Base-by-base conservation (phyloP, 257 asterid species). In the Cynanchum wilfordii region DNA sequence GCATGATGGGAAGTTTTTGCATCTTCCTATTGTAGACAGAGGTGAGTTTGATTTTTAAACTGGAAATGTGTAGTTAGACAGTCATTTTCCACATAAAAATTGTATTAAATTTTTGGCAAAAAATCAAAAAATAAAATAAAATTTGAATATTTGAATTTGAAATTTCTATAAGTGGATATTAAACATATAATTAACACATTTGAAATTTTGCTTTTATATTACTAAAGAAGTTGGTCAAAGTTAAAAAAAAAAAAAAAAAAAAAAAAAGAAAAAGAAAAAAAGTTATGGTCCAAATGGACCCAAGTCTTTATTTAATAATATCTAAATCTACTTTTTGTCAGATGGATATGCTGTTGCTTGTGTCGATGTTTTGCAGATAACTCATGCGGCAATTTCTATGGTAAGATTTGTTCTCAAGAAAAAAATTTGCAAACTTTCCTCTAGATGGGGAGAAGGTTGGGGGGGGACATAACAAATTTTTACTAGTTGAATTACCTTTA, bases 371-470 rank as follows among this genome's bases (percentile, higher is more conserved):
- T 73, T 93, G 93, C 97, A 91, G 86, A 88, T 93, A 82, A 88
- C 93, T 75, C 96, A 93, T 77, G 96, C 96, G 6, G 92, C 97
- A 66, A 86, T 93, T 80, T 86, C 96, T 63, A 86, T 91, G 97
- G 98, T 93, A 87, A 81, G 24, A 22, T 36, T 36, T 47, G 45
- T 74, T 69, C n/a, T 12, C 54, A 38, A 57, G 29, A 36, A 29
- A 45, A 40, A 49, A 49, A 57, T 7, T 47, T 50, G 20, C n/a
- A 29, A 52, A 29, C 30, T 47, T n/a, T 30, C 27, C 42, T 24
- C 7, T 7, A 52, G 58, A 19, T 59, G 42, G 10, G 66, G 42
- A 44, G 66, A 60, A 15, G 22, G 66, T 25, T 24, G 17, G 64
- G 19, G 17, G 64, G 19, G 30, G 1, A 17, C 19, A 27, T 60